Base-by-base conservation (phyloP, 2,329 filamentous ascomycete species). In the Endoconidiophora polonica region DNA sequence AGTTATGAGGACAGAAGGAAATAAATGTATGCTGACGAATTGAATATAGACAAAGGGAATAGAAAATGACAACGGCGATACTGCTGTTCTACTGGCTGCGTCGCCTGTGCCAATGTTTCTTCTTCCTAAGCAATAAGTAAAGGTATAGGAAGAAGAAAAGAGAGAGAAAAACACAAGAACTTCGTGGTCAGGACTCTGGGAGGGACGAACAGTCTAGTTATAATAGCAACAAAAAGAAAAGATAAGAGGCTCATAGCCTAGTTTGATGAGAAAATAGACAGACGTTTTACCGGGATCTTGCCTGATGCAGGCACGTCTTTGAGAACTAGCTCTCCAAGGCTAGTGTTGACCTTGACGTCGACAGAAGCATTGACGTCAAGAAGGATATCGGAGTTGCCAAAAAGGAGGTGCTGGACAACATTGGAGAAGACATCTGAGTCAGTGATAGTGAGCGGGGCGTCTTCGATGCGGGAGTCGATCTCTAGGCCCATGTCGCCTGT, bases 251-350 rank as follows among this genome's bases (percentile, higher is more conserved):
- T 33, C 12, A 33, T 33, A 33, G 26, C 26, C 24, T 49, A 49
- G 40, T 49, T 49, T 14, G 38, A 47, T 38, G 52, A 52, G 68
- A 73, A 69, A 66, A 71, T 72, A 66, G 71, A 86, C 88, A 79
- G 81, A 94, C 87, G 84, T 76, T 94, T 93, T 69, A 96, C 77
- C 66, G 84, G 84, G 61, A 98, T 80, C 60, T 81, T 76, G 58
- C 91, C 88, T 69, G 87, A 74, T 63, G 78, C 86, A 44, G 90
- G 90, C 59, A 98, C 82, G 57, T 82, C 79, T 63, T 85, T 86
- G 59, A 96, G 69, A 49, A 82, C 74, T 59, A 96, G 76, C 57
- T 81, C 71, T 45, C 91, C 91, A 55, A 98, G 71, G 23, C 83
- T 80, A 26, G 88, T 95, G 52, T 79, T 71, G 47, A 95, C 76